Conservation (phyloP, 306 rosid genomes). For the Pterocarpus macrocarpus region DNA sequence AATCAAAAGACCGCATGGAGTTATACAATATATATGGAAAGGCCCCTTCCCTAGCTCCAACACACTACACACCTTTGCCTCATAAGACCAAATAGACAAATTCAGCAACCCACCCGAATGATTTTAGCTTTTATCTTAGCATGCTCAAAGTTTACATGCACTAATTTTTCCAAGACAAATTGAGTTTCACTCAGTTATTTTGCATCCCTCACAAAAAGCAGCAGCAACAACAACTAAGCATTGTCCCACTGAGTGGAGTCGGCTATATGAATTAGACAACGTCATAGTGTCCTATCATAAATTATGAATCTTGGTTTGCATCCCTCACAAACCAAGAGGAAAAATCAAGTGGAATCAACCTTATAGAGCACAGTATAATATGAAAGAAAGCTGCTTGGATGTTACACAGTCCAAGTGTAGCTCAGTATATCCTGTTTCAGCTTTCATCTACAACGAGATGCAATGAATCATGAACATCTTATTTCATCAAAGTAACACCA, state of each 20-base stretch:
- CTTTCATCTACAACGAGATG: conserved; percentile 9
- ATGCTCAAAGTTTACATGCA: background rate
- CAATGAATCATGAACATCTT: conserved; percentile 10
- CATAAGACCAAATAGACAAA: conserved; percentile 5
- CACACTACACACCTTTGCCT: background rate
- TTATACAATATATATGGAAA: background rate
- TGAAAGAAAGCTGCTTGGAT: background rate
- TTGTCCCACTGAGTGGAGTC: no score
- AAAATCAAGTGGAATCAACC: conserved; percentile 14
- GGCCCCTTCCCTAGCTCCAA: background rate
- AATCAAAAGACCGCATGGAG: no score
- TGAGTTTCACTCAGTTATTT: background rate
- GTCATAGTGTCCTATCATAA: no score
- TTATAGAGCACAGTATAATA: no score
- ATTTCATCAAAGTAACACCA: conserved; percentile 27
- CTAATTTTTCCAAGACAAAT: background rate
- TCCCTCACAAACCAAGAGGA: conserved; percentile 22
- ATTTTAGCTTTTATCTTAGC: background rate
- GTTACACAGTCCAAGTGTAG: background rate
- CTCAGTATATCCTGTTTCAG: background rate
- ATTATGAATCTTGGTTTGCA: background rate
- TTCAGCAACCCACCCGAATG: background rate
- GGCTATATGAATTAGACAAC: no score
- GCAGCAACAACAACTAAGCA: no score
- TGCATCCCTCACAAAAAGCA: no score